These are phyloP conservation scores for Pythium sp. DNA, from an alignment of 352 stramenopile species.

Conservation along the genomic window DNA sequence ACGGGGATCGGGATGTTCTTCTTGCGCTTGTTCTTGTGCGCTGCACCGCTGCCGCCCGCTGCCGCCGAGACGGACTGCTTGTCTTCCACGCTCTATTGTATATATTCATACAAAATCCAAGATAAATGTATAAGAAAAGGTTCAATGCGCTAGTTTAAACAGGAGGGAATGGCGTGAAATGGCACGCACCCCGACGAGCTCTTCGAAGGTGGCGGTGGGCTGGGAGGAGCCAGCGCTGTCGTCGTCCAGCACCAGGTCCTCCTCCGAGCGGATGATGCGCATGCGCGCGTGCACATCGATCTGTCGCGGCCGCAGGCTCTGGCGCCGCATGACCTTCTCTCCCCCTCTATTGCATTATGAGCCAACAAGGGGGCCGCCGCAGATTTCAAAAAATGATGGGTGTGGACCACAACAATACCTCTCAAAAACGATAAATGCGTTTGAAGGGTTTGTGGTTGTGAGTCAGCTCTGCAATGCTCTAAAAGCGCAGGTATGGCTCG, in stretches of 20 bases:
- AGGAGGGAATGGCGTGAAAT: background rate
- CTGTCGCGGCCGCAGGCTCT: conserved; percentile 82
- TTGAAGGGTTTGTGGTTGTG: background rate
- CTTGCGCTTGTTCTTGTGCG: conserved; percentile 51
- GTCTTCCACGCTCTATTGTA: conserved; percentile 54
- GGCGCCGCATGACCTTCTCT: conserved; percentile 51
- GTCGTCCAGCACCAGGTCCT: conserved; percentile 73
- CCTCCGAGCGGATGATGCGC: conserved; percentile 77
- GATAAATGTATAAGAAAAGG: background rate
- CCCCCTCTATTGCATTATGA: conserved; percentile 5
- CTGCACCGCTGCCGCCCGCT: conserved; percentile 5
- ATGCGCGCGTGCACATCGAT: conserved; percentile 88
- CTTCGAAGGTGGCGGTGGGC: conserved; percentile 59
- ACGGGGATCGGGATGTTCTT: conserved; percentile 88
- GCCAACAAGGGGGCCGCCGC: background rate
- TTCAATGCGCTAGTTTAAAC: background rate
- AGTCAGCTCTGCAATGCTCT: background rate
- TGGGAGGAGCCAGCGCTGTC: conserved; percentile 29
- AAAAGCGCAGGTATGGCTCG: background rate
- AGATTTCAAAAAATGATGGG: background rate
- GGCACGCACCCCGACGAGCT: conserved; percentile 62
- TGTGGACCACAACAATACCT: background rate
- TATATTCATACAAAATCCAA: conserved; percentile 8
- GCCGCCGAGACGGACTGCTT: conserved; percentile 23
- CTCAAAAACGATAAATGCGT: background rate